Percentiles rank a stretch among this genome's conserved stretches.
Evolutionary conservation across 1,284 basidiomycete genomes (phyloP).

Genomic region (Pterulicium gracile): DNA sequence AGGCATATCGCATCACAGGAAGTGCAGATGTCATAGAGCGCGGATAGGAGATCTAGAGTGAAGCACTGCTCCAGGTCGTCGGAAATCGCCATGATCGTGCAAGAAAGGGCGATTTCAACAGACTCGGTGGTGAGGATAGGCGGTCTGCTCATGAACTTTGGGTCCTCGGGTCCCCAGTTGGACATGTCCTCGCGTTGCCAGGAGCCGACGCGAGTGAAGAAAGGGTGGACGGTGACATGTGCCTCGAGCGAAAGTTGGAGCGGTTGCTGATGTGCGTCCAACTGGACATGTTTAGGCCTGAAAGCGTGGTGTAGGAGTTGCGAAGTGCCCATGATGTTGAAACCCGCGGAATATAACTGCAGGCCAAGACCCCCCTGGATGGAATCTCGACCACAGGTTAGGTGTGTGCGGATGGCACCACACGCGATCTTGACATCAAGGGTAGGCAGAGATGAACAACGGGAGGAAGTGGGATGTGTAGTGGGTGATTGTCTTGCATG

Average conservation of each 20-base stretch:
- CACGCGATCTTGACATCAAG: not conserved
- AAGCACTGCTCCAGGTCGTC: conserved; percentile 33
- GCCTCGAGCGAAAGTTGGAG: conserved; percentile 27
- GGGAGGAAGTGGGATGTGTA: not conserved
- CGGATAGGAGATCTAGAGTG: conserved; percentile 38
- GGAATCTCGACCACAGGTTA: not conserved
- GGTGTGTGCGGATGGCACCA: not conserved
- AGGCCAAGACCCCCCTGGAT: not conserved
- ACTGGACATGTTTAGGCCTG: conserved; percentile 9
- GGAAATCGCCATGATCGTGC: conserved; percentile 36
- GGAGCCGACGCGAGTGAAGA: conserved; percentile 33
- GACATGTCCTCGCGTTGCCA: conserved; percentile 14
- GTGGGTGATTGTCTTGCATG: too few species aligned
- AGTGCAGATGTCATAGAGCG: conserved; percentile 39
- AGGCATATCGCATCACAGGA: conserved; percentile 53
- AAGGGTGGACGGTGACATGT: conserved; percentile 27
- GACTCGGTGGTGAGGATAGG: conserved; percentile 47
- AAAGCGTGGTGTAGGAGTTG: conserved; percentile 12
- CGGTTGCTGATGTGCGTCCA: conserved; percentile 16
- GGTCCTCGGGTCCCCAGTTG: conserved; percentile 20
- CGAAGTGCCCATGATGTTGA: conserved; percentile 9
- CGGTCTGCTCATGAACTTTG: conserved; percentile 32
- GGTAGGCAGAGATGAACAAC: not conserved
- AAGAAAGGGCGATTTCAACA: conserved; percentile 34
- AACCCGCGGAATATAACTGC: not conserved